phyloP scores from a whole-genome alignment of 2,329 filamentous ascomycete genomes.

The Plenodomus tracheiphilus region DNA sequence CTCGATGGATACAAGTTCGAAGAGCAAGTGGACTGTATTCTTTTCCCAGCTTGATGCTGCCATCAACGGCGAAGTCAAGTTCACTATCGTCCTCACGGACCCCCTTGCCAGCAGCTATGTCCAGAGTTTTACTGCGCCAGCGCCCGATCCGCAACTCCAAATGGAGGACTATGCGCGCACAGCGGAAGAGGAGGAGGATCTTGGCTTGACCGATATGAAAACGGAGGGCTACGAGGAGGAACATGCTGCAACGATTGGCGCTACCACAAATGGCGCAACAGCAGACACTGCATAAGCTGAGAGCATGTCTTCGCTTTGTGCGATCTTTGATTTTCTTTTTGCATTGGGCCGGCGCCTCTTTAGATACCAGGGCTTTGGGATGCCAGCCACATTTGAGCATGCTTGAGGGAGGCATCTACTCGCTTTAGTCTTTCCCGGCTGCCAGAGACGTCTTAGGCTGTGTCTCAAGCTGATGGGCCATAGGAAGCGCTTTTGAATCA shows the following conservation, averaged over 20 bases:
- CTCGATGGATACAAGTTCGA: constrained; percentile 69
- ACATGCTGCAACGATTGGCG: constrained; percentile 31
- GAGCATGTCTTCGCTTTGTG: constrained; percentile 2
- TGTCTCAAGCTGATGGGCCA: too few species aligned
- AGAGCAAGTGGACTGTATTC: constrained; percentile 76
- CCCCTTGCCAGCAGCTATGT: constrained; percentile 92
- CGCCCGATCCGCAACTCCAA: constrained; percentile 81
- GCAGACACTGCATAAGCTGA: constrained; percentile 17
- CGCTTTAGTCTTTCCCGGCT: constrained; percentile 7
- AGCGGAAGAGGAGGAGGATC: constrained; percentile 88
- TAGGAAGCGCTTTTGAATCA: too few species aligned
- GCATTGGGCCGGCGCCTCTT: constrained; percentile 28
- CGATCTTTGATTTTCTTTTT: constrained; percentile 25
- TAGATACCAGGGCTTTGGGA: constrained; percentile 45
- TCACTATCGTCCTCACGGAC: constrained; percentile 82
- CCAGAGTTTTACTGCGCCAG: constrained; percentile 78
- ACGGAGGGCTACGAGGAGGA: constrained; percentile 76
- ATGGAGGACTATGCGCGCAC: constrained; percentile 84
- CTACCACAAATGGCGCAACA: constrained; percentile 17
- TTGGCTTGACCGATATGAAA: constrained; percentile 92
- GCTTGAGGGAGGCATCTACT: background rate
- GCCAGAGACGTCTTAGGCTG: constrained; percentile 1
- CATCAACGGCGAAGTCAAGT: constrained; percentile 77
- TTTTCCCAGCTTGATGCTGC: constrained; percentile 76
- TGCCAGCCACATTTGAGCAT: constrained; percentile 28